phyloP scores from a whole-genome alignment of 495 filamentous ascomycete genomes.

The Corynascus novoguineensis region DNA sequence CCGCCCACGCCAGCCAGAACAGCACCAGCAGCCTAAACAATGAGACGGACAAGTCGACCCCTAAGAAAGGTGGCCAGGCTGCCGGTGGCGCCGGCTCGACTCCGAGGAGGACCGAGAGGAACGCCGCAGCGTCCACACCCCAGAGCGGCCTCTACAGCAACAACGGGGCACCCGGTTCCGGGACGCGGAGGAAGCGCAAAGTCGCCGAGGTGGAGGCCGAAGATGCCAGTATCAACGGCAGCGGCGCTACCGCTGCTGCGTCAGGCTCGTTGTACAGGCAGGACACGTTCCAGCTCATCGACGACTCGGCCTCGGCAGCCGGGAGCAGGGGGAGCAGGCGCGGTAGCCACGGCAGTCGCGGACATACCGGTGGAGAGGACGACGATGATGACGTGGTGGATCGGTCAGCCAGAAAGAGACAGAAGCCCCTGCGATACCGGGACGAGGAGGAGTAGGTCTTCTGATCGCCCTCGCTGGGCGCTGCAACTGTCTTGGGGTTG shows the following conservation, averaged over 20 bases:
- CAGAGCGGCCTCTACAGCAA: neutral
- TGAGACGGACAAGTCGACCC: constrained; percentile 6
- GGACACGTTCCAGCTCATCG: constrained; percentile 19
- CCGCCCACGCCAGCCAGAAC: constrained; percentile 3
- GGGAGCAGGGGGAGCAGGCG: neutral
- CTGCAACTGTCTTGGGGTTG: neutral
- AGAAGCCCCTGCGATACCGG: constrained; percentile 27
- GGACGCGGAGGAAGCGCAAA: constrained; percentile 18
- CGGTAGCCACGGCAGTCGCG: neutral
- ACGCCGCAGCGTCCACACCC: neutral
- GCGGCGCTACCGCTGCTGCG: neutral
- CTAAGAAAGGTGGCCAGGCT: neutral
- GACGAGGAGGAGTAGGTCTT: constrained; percentile 21
- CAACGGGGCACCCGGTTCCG: neutral
- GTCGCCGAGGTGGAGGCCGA: constrained; percentile 12
- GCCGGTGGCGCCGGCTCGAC: neutral
- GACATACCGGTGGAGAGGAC: neutral
- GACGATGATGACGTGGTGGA: constrained; percentile 19
- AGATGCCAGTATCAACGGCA: neutral
- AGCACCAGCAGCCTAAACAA: constrained; percentile 7
- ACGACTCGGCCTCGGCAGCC: constrained; percentile 1
- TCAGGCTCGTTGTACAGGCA: constrained; percentile 8
- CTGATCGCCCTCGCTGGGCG: neutral
- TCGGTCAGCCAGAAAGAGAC: constrained; percentile 17
- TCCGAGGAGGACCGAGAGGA: neutral